Evolutionary conservation across 768 basidiomycete species (phyloP).

Genomic region (Tubosaeta sp.): DNA sequence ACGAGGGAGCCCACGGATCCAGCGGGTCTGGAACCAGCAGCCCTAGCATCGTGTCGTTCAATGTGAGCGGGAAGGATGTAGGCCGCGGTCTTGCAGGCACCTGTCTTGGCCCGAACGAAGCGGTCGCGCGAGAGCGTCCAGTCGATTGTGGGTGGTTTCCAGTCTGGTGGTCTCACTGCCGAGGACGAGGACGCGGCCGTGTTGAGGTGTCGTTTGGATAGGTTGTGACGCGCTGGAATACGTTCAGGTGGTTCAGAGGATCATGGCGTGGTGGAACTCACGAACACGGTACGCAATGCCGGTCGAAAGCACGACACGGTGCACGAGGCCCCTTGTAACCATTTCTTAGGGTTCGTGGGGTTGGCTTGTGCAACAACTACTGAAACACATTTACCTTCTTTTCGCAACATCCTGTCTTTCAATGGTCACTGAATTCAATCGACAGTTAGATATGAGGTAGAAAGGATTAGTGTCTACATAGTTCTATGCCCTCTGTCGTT

Average conservation of each 20-base stretch:
- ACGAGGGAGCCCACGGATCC: constrained; percentile 67
- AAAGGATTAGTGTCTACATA: too few species aligned
- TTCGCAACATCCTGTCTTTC: too few species aligned
- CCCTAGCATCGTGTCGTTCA: constrained; percentile 39
- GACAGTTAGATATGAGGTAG: too few species aligned
- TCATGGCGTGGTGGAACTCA: constrained; percentile 9
- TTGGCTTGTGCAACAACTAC: too few species aligned
- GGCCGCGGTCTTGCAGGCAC: constrained; percentile 83
- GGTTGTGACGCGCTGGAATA: constrained; percentile 1
- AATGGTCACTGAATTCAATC: too few species aligned
- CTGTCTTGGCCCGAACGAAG: constrained; percentile 83
- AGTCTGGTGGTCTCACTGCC: background rate
- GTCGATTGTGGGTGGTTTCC: constrained; percentile 2
- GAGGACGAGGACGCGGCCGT: constrained; percentile 1
- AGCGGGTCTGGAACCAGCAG: constrained; percentile 27
- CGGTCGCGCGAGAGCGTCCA: constrained; percentile 51
- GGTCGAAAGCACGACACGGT: background rate
- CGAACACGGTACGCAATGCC: constrained; percentile 2
- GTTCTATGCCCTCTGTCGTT: too few species aligned
- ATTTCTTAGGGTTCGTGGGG: too few species aligned
- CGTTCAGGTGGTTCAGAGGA: background rate
- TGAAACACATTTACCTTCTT: too few species aligned
- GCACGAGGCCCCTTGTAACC: background rate
- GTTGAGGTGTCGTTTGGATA: constrained; percentile 5
- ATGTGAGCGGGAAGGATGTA: constrained; percentile 77